phyloP scores from a whole-genome alignment of 2,329 filamentous ascomycete genomes.

The Claviceps sp. region DNA sequence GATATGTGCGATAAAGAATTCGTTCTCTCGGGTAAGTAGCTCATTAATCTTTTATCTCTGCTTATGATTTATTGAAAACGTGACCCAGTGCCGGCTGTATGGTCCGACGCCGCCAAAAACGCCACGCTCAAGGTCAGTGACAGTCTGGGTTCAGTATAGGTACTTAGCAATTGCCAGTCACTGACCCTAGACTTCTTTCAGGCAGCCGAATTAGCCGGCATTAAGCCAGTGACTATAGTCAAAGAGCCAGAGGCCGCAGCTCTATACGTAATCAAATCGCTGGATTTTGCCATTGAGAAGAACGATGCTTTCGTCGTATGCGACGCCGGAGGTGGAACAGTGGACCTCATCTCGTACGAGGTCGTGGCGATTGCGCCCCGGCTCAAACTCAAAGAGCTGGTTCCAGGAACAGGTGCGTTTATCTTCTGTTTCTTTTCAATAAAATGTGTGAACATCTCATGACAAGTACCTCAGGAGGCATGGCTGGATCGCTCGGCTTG shows the following conservation, averaged over 20 bases:
- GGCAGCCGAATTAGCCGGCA: conserved; percentile 23
- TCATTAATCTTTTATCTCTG: not conserved
- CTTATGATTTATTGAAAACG: not conserved
- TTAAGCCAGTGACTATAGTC: conserved; percentile 31
- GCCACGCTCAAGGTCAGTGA: conserved; percentile 21
- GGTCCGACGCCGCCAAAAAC: conserved; percentile 40
- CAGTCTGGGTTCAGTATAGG: not conserved
- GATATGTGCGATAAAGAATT: conserved; percentile 13
- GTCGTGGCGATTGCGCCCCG: conserved; percentile 16
- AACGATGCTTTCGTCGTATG: conserved; percentile 38
- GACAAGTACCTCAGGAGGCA: conserved; percentile 7
- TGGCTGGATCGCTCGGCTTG: conserved; percentile 12
- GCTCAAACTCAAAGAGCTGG: conserved; percentile 12
- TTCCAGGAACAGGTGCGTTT: conserved; percentile 12
- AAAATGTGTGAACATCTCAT: not conserved
- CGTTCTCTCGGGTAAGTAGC: conserved; percentile 28
- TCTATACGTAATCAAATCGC: conserved; percentile 30
- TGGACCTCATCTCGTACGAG: conserved; percentile 40
- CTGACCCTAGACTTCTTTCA: conserved; percentile 9
- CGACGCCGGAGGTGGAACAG: conserved; percentile 40
- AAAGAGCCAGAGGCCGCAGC: conserved; percentile 40
- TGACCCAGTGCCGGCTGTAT: conserved; percentile 37
- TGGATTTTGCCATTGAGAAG: conserved; percentile 25
- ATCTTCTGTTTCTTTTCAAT: too few relatives aligned
- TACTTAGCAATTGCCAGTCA: not conserved